Conservation (phyloP, 192 early-diverging fungal species). For the Oehlia diaphana region DNA sequence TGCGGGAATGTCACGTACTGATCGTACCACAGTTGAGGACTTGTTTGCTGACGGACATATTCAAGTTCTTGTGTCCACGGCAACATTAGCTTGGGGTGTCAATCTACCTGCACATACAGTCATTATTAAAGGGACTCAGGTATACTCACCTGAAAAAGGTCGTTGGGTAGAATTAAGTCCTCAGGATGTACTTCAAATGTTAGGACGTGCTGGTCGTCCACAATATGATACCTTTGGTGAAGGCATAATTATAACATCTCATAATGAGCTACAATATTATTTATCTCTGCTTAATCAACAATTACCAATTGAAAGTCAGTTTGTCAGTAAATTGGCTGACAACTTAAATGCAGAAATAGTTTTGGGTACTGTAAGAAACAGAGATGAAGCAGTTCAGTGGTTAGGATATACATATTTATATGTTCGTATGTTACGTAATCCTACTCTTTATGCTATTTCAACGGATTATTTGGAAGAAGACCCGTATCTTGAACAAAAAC, state of each 20-base stretch:
- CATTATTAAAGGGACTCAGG: constrained; percentile 98
- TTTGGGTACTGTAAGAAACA: constrained; percentile 84
- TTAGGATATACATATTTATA: constrained; percentile 94
- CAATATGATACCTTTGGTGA: constrained; percentile 95
- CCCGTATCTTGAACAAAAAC: constrained; percentile 77
- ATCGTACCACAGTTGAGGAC: constrained; percentile 92
- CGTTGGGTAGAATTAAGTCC: constrained; percentile 92
- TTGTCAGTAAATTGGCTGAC: constrained; percentile 83
- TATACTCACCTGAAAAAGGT: constrained; percentile 95
- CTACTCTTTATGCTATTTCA: constrained; percentile 78
- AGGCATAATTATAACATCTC: constrained; percentile 95
- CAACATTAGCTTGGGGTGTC: constrained; percentile 99
- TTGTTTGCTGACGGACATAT: constrained; percentile 90
- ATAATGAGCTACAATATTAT: constrained; percentile 92
- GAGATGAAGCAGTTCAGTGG: constrained; percentile 96
- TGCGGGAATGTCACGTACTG: constrained; percentile 90
- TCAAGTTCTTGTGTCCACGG: constrained; percentile 92
- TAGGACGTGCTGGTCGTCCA: constrained; percentile 96
- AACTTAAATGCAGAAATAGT: constrained; percentile 96
- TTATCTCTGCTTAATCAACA: constrained; percentile 93
- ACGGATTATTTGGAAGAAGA: constrained; percentile 74
- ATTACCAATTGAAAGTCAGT: constrained; percentile 97
- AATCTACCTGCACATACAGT: constrained; percentile 98
- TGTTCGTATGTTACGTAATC: constrained; percentile 94
- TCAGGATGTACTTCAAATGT: constrained; percentile 98